Base-by-base conservation (phyloP, 495 filamentous ascomycete species). In the Lasiosphaeria ovina region DNA sequence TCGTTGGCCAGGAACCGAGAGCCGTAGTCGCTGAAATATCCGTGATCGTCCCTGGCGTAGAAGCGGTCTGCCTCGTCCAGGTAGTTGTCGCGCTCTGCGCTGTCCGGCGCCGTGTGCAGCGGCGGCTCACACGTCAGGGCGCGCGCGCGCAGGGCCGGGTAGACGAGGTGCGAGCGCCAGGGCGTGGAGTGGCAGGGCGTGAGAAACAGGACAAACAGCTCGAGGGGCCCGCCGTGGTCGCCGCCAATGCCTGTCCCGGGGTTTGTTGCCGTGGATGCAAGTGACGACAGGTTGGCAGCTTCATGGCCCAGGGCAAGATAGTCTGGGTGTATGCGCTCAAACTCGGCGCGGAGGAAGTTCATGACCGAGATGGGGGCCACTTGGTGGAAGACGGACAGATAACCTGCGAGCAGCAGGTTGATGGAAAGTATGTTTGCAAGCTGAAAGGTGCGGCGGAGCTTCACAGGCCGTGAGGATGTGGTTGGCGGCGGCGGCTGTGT, bases 111-210 rank as follows among this genome's bases (percentile, higher is more conserved):
- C 3, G 92, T 77, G 52, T 84, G 73, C 51, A 98, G 66, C 0
- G 95, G 94, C 14, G 95, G 94, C 63, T 97, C 92, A 73, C 94
- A 98, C 8, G 88, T 88, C 10, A 98, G 79, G 0, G 94, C 93
- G 84, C 93, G 93, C 3, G 92, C 91, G 57, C 86, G 75, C 34
- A 96, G 86, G 49, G 76, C 74, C 1, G 90, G 83, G 66, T 91
- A 82, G 44, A 93, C 79, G 36, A 98, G 81, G 68, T 93, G 91
- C 6, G 87, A 90, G 59, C 91, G 89, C 95, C 94, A 98, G n/a
- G 94, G 93, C 8, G 93, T 97, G 64, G 89, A 89, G 78, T 98
- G 95, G 74, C 94, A 98, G 14, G 95, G 94, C 81, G 94, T 96
- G n/a, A 98, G 81, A 74, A 98, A 97, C 4, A 87, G 90, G 6